Conservation (phyloP, 2,329 filamentous ascomycete genomes). For the Botrytis fragariae region DNA sequence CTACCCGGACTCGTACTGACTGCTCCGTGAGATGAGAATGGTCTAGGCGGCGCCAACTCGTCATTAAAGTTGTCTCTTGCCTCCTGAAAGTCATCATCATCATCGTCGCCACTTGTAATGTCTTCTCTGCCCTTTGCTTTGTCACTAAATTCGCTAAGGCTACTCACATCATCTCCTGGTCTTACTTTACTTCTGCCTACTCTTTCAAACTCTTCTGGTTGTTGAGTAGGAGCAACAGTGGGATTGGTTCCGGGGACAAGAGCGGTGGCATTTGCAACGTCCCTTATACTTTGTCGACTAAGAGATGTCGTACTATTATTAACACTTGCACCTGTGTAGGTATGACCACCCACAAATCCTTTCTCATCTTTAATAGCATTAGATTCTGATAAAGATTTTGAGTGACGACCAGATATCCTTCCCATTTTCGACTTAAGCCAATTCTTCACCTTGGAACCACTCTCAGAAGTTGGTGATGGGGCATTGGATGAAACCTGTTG, state of each 20-base stretch:
- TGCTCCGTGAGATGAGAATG: constrained; percentile 24
- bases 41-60: constrained; percentile 41
- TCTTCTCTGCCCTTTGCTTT: neutral
- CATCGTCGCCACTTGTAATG: constrained; percentile 19
- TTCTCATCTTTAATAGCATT: constrained; percentile 30
- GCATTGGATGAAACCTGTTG: constrained; percentile 29
- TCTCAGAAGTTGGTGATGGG: constrained; percentile 22
- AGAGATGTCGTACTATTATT: constrained; percentile 44
- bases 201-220: neutral
- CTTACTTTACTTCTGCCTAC: neutral
- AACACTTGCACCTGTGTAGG: constrained; percentile 45
- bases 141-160: neutral
- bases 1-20: constrained; percentile 52
- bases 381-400: constrained; percentile 24
- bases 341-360: constrained; percentile 52
- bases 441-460: constrained; percentile 41
- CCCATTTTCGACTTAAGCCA: constrained; percentile 56
- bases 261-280: neutral
- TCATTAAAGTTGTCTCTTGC: constrained; percentile 46
- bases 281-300: constrained; percentile 6
- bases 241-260: neutral
- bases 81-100: constrained; percentile 52
- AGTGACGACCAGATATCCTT: constrained; percentile 37
- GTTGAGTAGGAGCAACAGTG: neutral
- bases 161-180: constrained; percentile 2